Base-by-base conservation (phyloP, 495 filamentous ascomycete species). In the Glonium stellatum region DNA sequence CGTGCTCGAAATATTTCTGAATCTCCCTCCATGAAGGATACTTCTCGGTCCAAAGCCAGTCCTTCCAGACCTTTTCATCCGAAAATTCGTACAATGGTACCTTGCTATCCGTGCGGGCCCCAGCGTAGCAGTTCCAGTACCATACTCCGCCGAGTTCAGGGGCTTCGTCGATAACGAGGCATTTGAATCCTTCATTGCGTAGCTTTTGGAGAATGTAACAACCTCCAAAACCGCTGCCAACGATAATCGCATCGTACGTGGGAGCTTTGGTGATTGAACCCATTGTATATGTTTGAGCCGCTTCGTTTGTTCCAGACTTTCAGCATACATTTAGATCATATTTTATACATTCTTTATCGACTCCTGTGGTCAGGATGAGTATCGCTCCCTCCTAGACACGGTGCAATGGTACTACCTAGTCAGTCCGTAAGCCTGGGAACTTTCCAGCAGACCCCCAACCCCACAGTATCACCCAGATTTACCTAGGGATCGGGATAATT, bases 41-140 rank as follows among this genome's bases (percentile, higher is more conserved):
- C 23, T 54, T 36, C 46, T 52, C 52, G 6, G 12, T 47, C 59
- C 59, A 61, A 31, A 34, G 42, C 49, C 48, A 60, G 19, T 60
- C 56, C 9, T 39, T 9, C 56, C 56, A 58, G 22, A 58, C 19
- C 1, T 19, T 23, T 19, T 46, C 42, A 10, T 58, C 56, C 9
- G 56, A 58, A 49, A 60, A 54, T 36, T 60, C 34, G 49, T 60
- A 60, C 8, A 25, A 39, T 10, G 58, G 58, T 19, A 54, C 37
- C 21, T 51, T 39, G 58, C 48, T 27, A 42, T 47, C 21, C 18
- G 15, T 12, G 4, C 54, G 53, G 4, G 77, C 77, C 22, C 77
- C 75, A 9, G 80, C 80, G 57, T 82, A 83, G 21, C 74, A 62
- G 60, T 81, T 83, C 77, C 76, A 78, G 52, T 75, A 65, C 80